A percentile compares a stretch with the other conserved stretches of the same genome.
Conservation (phyloP, 345 rosid genomes). For the Pistacia vera region DNA sequence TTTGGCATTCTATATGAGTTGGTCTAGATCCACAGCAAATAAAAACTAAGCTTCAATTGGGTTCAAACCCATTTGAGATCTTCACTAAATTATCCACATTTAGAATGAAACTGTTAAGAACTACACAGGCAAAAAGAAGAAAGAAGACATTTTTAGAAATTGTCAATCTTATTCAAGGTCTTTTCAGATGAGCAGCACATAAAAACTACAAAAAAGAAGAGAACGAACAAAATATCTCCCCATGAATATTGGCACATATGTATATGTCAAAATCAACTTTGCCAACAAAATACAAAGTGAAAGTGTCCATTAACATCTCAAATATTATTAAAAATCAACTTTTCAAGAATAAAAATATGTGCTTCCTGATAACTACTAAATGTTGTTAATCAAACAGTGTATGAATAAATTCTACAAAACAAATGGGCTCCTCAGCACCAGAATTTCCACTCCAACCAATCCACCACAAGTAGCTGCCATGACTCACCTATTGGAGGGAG, state of each 20-base stretch:
- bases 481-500: conserved; percentile 61
- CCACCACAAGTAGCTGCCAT: conserved; percentile 46
- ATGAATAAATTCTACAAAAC: conserved; percentile 37
- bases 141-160: not conserved
- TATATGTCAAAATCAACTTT: conserved; percentile 1
- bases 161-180: not conserved
- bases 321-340: conserved; percentile 9
- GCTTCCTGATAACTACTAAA: conserved; percentile 17
- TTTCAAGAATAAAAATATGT: conserved; percentile 13
- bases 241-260: not conserved
- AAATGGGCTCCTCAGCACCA: conserved; percentile 33
- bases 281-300: conserved; percentile 15
- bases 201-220: conserved; percentile 8
- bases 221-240: not conserved
- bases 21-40: not conserved
- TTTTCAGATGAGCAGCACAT: not conserved
- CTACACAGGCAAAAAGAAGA: conserved; percentile 1
- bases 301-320: conserved; percentile 14
- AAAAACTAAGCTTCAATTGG: not conserved
- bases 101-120: not conserved
- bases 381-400: conserved; percentile 23
- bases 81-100: not conserved
- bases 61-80: not conserved
- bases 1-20: not conserved
- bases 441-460: conserved; percentile 41